Percentiles rank a stretch among this genome's conserved stretches.
These are phyloP conservation scores for Botryotinia narcissicola DNA, from an alignment of 2,329 filamentous ascomycete species.

Conservation along the genomic window DNA sequence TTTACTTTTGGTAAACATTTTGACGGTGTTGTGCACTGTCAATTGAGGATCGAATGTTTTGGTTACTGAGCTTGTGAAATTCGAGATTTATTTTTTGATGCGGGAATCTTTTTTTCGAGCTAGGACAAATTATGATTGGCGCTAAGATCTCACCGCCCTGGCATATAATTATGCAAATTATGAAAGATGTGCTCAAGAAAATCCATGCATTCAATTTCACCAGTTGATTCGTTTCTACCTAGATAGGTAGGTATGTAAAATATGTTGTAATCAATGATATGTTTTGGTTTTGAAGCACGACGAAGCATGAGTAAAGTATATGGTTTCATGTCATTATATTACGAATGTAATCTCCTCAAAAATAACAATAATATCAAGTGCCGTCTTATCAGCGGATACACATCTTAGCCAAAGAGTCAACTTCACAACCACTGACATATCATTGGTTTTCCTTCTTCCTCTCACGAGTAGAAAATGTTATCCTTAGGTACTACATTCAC, in stretches of 20 bases:
- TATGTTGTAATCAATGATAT: not conserved
- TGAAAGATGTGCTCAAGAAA: constrained; percentile 4
- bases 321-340: too few species aligned
- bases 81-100: constrained; percentile 23
- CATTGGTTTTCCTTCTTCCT: not conserved
- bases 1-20: constrained; percentile 43
- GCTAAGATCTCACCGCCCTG: constrained; percentile 17
- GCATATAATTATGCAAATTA: constrained; percentile 1
- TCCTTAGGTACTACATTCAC: not conserved
- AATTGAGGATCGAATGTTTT: constrained; percentile 13
- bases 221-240: not conserved
- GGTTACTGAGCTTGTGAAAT: constrained; percentile 15
- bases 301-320: not conserved
- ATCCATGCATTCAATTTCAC: not conserved
- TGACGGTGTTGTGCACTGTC: constrained; percentile 24
- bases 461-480: too few species aligned
- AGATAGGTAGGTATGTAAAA: not conserved
- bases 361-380: not conserved
- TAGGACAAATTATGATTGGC: constrained; percentile 11
- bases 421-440: not conserved
- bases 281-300: not conserved
- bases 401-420: not conserved
- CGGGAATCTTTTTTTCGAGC: constrained; percentile 23
- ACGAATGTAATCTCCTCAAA: not conserved
- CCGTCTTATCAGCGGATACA: not conserved